These are phyloP conservation scores for Saksenaea vasiformis DNA, from an alignment of 371 early-diverging fungal species.

Conservation along the genomic window DNA sequence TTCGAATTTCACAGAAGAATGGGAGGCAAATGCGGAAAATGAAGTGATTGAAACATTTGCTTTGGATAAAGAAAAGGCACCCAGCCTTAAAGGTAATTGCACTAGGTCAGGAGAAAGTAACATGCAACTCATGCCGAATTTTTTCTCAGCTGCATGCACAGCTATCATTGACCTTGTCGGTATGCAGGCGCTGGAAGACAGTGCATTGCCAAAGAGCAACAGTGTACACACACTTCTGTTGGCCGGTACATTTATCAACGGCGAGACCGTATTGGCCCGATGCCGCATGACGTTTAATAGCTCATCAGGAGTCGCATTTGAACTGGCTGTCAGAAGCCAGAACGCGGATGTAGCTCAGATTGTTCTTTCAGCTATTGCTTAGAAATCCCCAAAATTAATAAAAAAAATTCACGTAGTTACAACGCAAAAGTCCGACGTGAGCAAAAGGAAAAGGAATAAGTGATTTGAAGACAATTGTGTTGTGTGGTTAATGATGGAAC, in stretches of 20 bases:
- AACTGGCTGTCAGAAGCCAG: slow-evolving; percentile 82
- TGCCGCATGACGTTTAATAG: slow-evolving; percentile 88
- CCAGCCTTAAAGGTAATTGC: slow-evolving; percentile 61
- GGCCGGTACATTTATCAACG: slow-evolving; percentile 86
- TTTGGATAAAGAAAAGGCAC: slow-evolving; percentile 68
- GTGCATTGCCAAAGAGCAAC: slow-evolving; percentile 68
- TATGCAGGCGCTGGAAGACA: slow-evolving; percentile 82
- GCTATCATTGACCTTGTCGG: slow-evolving; percentile 78
- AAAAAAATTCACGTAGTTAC: too few species aligned
- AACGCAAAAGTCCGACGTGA: too few species aligned
- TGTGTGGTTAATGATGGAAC: background rate
- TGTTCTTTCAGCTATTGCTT: slow-evolving; percentile 76
- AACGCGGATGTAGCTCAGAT: slow-evolving; percentile 69
- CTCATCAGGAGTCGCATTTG: slow-evolving; percentile 87
- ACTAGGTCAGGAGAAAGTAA: background rate
- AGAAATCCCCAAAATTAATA: slow-evolving; percentile 10
- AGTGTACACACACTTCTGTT: slow-evolving; percentile 86
- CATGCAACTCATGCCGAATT: background rate
- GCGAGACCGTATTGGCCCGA: slow-evolving; percentile 71
- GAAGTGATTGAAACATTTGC: slow-evolving; percentile 89
- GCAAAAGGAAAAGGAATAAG: too few species aligned
- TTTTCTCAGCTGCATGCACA: slow-evolving; percentile 59
- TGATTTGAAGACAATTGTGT: background rate
- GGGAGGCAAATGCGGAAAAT: slow-evolving; percentile 73
- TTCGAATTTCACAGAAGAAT: slow-evolving; percentile 70